Evolutionary conservation across 495 filamentous ascomycete species (phyloP).

Genomic region (Barbatosphaeria neglecta): DNA sequence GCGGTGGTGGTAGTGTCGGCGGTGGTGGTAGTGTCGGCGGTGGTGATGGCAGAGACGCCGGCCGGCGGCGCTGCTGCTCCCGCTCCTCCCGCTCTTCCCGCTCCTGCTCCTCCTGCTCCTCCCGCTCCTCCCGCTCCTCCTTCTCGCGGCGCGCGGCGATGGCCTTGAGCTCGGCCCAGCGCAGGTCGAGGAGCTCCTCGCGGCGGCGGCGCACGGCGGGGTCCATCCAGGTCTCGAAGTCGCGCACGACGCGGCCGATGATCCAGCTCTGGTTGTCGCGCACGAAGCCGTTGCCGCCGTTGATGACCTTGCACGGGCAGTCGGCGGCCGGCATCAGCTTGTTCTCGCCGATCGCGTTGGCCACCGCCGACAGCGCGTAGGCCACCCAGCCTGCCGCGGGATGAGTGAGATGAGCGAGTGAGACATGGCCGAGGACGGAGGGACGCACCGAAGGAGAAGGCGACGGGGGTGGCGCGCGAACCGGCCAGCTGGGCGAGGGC

Average conservation of each 20-base stretch:
- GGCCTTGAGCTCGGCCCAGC: slow-evolving; percentile 1
- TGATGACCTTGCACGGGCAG: slow-evolving; percentile 27
- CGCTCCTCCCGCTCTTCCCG: too few relatives aligned
- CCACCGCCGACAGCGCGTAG: slow-evolving; percentile 29
- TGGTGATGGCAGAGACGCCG: too few relatives aligned
- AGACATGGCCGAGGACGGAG: slow-evolving; percentile 1
- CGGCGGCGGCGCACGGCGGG: background rate
- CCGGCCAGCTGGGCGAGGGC: slow-evolving; percentile 33
- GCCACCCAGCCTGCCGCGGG: slow-evolving; percentile 25
- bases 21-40: too few relatives aligned
- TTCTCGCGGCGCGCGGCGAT: background rate
- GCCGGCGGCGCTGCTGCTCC: too few relatives aligned
- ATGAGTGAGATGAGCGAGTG: background rate
- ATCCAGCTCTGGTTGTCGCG: slow-evolving; percentile 37
- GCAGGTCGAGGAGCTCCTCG: background rate
- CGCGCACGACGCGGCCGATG: slow-evolving; percentile 36
- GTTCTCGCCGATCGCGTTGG: slow-evolving; percentile 32
- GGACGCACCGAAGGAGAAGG: slow-evolving; percentile 38
- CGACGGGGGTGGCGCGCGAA: slow-evolving; percentile 25
- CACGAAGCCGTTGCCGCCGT: slow-evolving; percentile 25
- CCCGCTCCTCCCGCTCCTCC: background rate
- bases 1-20: too few relatives aligned
- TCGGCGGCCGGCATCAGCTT: slow-evolving; percentile 30
- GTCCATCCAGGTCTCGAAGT: slow-evolving; percentile 30
- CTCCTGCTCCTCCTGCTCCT: too few relatives aligned